These are phyloP conservation scores for Priceomyces haplophilus DNA, from an alignment of 805 yeast genomes.

Conservation along the genomic window DNA sequence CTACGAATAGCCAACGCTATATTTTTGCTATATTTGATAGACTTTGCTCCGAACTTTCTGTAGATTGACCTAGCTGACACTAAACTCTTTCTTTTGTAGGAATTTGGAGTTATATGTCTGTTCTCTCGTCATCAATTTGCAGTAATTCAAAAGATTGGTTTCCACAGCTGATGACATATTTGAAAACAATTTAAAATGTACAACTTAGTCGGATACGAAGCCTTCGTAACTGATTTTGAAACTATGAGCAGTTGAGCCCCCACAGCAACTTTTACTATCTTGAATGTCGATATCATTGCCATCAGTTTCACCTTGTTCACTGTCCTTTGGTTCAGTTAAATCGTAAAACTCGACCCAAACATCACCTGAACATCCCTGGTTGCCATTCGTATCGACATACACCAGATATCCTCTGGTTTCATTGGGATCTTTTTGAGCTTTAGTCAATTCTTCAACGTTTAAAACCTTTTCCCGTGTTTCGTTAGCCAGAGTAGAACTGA, in stretches of 20 bases:
- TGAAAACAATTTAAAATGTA: constrained; percentile 57
- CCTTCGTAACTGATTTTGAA: constrained; percentile 24
- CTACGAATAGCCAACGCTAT: no score
- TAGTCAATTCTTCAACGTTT: constrained; percentile 38
- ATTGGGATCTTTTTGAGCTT: constrained; percentile 23
- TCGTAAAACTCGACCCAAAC: constrained; percentile 27
- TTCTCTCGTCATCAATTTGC: constrained; percentile 42
- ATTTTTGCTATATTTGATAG: no score
- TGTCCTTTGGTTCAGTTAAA: constrained; percentile 15
- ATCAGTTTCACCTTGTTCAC: background rate
- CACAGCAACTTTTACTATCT: constrained; percentile 11
- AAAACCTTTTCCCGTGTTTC: constrained; percentile 75
- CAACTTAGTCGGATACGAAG: constrained; percentile 39
- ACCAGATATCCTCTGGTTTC: constrained; percentile 23
- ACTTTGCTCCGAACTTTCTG: no score
- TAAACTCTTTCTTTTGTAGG: no score
- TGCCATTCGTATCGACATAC: constrained; percentile 19
- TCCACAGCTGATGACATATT: constrained; percentile 39
- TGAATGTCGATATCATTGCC: constrained; percentile 6
- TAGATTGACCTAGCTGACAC: no score
- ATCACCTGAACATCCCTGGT: constrained; percentile 22
- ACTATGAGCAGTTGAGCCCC: constrained; percentile 24
- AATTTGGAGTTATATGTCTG: no score
- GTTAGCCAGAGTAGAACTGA: constrained; percentile 44
- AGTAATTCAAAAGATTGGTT: constrained; percentile 40